Percentiles rank a stretch among this genome's conserved stretches.
These are phyloP conservation scores for Endoconidiophora polonica DNA, from an alignment of 2,329 filamentous ascomycete genomes.

Conservation along the genomic window DNA sequence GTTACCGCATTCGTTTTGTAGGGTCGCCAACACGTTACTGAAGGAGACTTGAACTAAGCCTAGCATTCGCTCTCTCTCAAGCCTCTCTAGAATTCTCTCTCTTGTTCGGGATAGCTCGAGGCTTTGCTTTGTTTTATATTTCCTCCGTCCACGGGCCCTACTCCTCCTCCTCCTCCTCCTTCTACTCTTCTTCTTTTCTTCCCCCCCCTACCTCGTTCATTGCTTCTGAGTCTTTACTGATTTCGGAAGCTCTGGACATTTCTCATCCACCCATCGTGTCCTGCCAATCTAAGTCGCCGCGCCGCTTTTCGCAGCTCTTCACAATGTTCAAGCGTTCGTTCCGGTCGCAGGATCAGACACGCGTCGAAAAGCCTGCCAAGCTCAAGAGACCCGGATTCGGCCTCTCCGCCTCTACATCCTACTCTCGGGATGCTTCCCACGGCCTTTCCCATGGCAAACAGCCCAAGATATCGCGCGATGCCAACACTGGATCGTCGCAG, in stretches of 20 bases:
- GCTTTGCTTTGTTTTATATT: neutral
- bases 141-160: neutral
- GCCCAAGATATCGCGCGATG: neutral
- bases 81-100: neutral
- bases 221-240: slow-evolving; percentile 3
- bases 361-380: slow-evolving; percentile 77
- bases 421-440: neutral
- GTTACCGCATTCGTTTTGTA: neutral
- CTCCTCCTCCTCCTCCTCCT: neutral
- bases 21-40: too few relatives aligned
- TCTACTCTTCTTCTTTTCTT: neutral
- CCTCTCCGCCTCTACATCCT: neutral
- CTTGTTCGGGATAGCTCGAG: neutral
- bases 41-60: too few relatives aligned
- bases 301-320: slow-evolving; percentile 3
- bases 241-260: neutral
- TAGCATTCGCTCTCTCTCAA: neutral
- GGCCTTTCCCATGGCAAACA: slow-evolving; percentile 19
- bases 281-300: neutral
- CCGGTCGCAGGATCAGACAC: slow-evolving; percentile 45
- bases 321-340: slow-evolving; percentile 88
- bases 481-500: too few relatives aligned
- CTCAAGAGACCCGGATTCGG: slow-evolving; percentile 38
- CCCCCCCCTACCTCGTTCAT: neutral
- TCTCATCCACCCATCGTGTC: neutral